phyloP scores from a whole-genome alignment of 257 asterid genomes.

The Buddleja alternifolia region DNA sequence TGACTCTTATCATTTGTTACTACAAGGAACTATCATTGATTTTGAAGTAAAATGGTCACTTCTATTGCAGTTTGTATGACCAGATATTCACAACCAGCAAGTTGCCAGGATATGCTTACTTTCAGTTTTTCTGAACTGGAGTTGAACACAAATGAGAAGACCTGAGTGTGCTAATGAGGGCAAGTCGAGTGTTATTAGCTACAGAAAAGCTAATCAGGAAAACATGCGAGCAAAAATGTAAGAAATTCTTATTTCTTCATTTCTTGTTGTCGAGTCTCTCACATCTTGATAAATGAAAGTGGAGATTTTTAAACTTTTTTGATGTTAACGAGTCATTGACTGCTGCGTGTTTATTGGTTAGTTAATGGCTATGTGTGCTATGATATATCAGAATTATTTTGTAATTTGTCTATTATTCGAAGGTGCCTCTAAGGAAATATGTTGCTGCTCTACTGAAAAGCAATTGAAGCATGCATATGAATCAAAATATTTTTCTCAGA shows the following conservation, averaged over 20 bases:
- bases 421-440: too few relatives aligned
- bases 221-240: constrained; percentile 90
- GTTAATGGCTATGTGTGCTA: too few relatives aligned
- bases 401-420: too few relatives aligned
- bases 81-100: constrained; percentile 86
- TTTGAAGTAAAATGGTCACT: constrained; percentile 26
- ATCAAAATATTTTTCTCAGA: constrained; percentile 10
- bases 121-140: constrained; percentile 87
- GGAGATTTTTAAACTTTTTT: too few relatives aligned
- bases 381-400: too few relatives aligned
- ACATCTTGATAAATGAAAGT: constrained; percentile 3
- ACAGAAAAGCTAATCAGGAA: constrained; percentile 61
- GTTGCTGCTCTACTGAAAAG: background rate
- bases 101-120: constrained; percentile 68
- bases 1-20: background rate
- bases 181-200: constrained; percentile 74
- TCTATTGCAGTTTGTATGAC: constrained; percentile 73
- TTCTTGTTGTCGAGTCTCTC: constrained; percentile 13
- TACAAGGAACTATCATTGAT: background rate
- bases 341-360: constrained; percentile 18
- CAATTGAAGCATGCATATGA: background rate
- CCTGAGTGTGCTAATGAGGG: constrained; percentile 93
- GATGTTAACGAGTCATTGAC: background rate
- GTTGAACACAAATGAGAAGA: constrained; percentile 99
- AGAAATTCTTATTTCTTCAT: constrained; percentile 26